phyloP scores from a whole-genome alignment of 768 basidiomycete species.

The Paxillus involutus region DNA sequence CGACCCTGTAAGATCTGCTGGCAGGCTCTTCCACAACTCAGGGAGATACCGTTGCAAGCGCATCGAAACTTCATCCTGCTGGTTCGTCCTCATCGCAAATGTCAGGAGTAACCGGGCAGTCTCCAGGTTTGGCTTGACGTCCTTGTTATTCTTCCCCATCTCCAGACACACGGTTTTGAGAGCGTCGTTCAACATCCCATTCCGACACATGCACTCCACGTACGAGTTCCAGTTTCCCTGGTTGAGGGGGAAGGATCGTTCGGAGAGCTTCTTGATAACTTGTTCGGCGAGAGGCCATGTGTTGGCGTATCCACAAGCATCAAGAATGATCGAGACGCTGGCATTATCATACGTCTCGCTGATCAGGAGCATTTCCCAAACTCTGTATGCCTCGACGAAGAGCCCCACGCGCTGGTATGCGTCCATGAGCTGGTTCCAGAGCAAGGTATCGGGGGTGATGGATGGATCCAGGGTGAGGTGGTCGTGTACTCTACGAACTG shows the following conservation, averaged over 20 bases:
- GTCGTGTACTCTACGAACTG: conserved; percentile 70
- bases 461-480: conserved; percentile 75
- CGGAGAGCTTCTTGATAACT: conserved; percentile 53
- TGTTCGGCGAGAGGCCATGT: conserved; percentile 50
- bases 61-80: conserved; percentile 44
- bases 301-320: conserved; percentile 72
- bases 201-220: conserved; percentile 83
- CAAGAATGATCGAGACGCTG: conserved; percentile 81
- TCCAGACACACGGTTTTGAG: conserved; percentile 59
- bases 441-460: conserved; percentile 64
- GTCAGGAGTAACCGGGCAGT: conserved; percentile 54
- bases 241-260: conserved; percentile 53
- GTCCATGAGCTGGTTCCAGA: conserved; percentile 88
- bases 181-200: conserved; percentile 66
- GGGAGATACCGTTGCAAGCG: conserved; percentile 45
- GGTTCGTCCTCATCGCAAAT: conserved; percentile 46
- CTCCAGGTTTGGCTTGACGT: conserved; percentile 47
- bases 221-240: conserved; percentile 77
- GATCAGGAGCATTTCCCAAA: conserved; percentile 77
- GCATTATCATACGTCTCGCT: conserved; percentile 56
- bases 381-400: conserved; percentile 66
- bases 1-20: conserved; percentile 19
- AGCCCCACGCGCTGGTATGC: conserved; percentile 80
- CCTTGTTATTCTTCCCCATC: conserved; percentile 52
- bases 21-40: conserved; percentile 31